These are phyloP conservation scores for Anisodus tanguticus DNA, from an alignment of 257 asterid species.

Conservation along the genomic window DNA sequence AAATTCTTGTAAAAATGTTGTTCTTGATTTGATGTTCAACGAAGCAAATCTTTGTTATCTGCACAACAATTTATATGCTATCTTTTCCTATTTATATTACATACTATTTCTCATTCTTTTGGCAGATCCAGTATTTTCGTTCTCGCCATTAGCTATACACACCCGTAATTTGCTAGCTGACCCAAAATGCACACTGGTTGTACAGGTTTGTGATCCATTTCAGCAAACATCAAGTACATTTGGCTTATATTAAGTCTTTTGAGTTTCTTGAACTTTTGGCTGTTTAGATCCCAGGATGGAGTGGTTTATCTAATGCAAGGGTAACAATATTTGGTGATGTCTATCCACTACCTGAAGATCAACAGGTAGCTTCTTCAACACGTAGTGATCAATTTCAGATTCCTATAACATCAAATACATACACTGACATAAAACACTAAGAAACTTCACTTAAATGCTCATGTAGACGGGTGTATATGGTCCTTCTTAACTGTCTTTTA, in stretches of 20 bases:
- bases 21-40: neutral
- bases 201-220: conserved; percentile 70
- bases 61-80: neutral
- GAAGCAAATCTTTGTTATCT: neutral
- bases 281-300: conserved; percentile 94
- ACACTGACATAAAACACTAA: neutral
- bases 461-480: neutral
- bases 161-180: conserved; percentile 94
- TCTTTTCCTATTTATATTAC: neutral
- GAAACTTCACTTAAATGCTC: neutral
- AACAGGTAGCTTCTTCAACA: conserved; percentile 65
- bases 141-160: conserved; percentile 98
- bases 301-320: conserved; percentile 98
- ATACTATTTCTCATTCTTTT: conserved; percentile 14
- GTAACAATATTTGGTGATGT: conserved; percentile 95
- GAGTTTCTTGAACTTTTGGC: conserved; percentile 35
- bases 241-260: conserved; percentile 31
- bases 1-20: neutral
- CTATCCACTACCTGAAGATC: conserved; percentile 85
- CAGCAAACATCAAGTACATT: neutral
- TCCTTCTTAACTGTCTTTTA: neutral
- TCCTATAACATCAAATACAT: neutral
- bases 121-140: conserved; percentile 91
- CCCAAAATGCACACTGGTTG: conserved; percentile 88
- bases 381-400: neutral